phyloP scores from a whole-genome alignment of 169 alveolate genomes.

The Theileria sp. region DNA sequence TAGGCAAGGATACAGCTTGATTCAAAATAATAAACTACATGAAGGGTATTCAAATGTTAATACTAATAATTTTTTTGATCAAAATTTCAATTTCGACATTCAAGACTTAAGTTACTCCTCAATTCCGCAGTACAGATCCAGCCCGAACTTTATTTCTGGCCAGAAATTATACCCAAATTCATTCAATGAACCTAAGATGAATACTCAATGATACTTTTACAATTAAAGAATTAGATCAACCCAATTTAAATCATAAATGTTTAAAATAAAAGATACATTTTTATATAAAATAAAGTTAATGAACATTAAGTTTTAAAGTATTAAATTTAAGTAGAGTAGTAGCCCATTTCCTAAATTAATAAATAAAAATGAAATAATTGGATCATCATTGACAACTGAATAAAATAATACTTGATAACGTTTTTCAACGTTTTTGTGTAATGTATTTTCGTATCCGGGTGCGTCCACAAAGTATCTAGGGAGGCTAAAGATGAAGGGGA shows the following conservation, averaged over 20 bases:
- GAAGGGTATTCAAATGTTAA: background rate
- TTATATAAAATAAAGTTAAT: background rate
- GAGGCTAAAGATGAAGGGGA: conserved; percentile 72
- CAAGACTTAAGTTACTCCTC: background rate
- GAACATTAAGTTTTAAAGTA: background rate
- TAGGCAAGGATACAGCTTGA: background rate
- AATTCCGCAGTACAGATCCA: background rate
- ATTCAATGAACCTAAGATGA: background rate
- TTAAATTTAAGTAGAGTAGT: conserved; percentile 27
- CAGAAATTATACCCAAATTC: background rate
- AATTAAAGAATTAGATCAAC: no score
- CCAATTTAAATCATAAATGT: background rate
- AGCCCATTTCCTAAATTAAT: conserved; percentile 47
- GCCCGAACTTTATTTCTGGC: background rate
- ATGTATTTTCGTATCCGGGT: conserved; percentile 69
- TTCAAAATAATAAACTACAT: background rate
- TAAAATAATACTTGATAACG: conserved; percentile 52
- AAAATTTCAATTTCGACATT: background rate
- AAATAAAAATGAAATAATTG: background rate
- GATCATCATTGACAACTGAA: background rate
- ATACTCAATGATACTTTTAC: background rate
- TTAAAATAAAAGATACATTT: background rate
- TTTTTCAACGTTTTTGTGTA: conserved; percentile 71
- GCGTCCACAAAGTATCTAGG: conserved; percentile 73
- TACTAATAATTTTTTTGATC: background rate